Evolutionary conservation across 192 early-diverging fungal genomes (phyloP).

Genomic region (Polychytrium aggregatum): DNA sequence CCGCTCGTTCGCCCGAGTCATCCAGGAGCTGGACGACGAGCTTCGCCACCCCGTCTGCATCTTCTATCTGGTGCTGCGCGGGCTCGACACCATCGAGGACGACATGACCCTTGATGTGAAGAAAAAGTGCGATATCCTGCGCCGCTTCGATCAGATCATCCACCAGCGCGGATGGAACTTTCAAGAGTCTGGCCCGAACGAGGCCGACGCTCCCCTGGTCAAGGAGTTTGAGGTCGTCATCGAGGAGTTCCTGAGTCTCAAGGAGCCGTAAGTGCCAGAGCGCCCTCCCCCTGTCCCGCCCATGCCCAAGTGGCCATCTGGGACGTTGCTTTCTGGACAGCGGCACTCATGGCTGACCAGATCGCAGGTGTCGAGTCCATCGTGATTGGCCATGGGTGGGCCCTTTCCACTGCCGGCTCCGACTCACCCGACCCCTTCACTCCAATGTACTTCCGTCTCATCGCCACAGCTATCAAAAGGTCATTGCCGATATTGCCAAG

Average conservation of each 20-base stretch:
- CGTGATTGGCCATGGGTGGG: too few relatives aligned
- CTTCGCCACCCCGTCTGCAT: slow-evolving; percentile 63
- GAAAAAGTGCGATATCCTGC: slow-evolving; percentile 65
- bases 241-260: slow-evolving; percentile 72
- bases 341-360: too few relatives aligned
- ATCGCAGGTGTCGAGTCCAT: too few relatives aligned
- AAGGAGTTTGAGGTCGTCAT: slow-evolving; percentile 85
- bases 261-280: slow-evolving; percentile 25
- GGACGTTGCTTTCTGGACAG: too few relatives aligned
- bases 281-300: neutral
- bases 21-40: slow-evolving; percentile 51
- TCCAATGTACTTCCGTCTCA: too few relatives aligned
- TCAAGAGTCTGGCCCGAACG: slow-evolving; percentile 66
- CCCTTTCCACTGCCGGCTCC: too few relatives aligned
- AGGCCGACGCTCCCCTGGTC: slow-evolving; percentile 87
- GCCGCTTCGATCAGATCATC: slow-evolving; percentile 70
- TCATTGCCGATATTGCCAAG: slow-evolving; percentile 85
- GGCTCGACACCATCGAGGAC: slow-evolving; percentile 97
- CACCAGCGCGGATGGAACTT: slow-evolving; percentile 54
- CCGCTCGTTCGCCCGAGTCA: slow-evolving; percentile 92
- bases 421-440: too few relatives aligned
- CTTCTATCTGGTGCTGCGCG: slow-evolving; percentile 92
- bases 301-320: too few relatives aligned
- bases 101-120: slow-evolving; percentile 84
- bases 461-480: slow-evolving; percentile 56